Evolutionary conservation across 1,139 yeast genomes (phyloP), one percentile per base, ranked within the genome.

Genomic region (Debaryomyces coudertii): DNA sequence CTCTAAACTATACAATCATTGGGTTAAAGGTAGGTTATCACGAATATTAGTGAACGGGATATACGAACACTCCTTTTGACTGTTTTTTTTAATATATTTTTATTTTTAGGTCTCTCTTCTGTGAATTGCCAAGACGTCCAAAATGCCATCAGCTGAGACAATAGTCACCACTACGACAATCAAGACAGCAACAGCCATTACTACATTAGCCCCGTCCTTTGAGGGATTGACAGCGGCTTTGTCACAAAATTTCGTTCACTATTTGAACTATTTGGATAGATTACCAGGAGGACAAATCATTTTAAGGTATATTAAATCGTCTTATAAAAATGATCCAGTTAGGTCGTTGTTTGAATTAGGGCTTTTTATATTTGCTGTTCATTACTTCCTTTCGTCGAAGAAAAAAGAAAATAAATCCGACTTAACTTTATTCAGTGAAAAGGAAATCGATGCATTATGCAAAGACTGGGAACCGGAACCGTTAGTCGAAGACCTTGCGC

Each of bases 381-480:
- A 87, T 53, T 93, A 93, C 69, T 90, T 92, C 59, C 72, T 92
- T 46, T 79, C 95, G 15, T 82, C 93, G 27, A 89, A 89, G 66
- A 87, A 86, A 61, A 85, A 92, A 54, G 87, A 85, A 54, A 85
- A 86, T 59, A 87, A 87, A 66, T 78, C 84, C 40, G 90, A 86
- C 55, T 77, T 82, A 52, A 87, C 89, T 46, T 75, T 75, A 53
- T 76, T 93, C 50, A 72, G 83, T 7, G 72, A 76, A 36, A 71
- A 69, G 44, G 99, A 93, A 62, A 77, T 90, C 33, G 95, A 92
- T 56, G 95, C 87, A 47, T 77, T 93, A 51, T 82, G 89, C 46
- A 85, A 80, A 20, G 98, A 92, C 51, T 93, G 99, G 99, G 79
- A 79, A 47, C 98, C 99, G 0, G 93, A 82, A 57, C 89, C 96